Conservation (phyloP, 768 basidiomycete species). For the Lactifluus subvellereus region DNA sequence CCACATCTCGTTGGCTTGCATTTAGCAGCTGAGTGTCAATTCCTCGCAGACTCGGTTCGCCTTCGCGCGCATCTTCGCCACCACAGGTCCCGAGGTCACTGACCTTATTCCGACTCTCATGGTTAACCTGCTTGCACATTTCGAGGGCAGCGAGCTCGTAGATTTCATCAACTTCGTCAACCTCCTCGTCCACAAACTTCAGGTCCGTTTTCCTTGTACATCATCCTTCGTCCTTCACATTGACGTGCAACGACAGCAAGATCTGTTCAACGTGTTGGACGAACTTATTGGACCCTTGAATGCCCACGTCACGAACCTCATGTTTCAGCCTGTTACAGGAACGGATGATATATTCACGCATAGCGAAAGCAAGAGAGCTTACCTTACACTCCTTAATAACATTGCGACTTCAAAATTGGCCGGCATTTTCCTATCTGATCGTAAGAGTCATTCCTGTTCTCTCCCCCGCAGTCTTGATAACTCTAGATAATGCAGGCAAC, state of each 20-base stretch:
- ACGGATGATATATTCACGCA: conserved; percentile 84
- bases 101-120: conserved; percentile 86
- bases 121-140: conserved; percentile 83
- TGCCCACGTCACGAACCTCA: conserved; percentile 68
- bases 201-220: conserved; percentile 43
- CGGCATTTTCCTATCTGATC: conserved; percentile 79
- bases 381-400: conserved; percentile 73
- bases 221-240: not conserved
- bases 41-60: conserved; percentile 74
- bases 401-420: conserved; percentile 80
- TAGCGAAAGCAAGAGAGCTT: conserved; percentile 80
- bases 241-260: conserved; percentile 44
- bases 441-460: conserved; percentile 42
- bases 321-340: conserved; percentile 76
- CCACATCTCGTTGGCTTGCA: not conserved
- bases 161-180: conserved; percentile 97
- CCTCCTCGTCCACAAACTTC: conserved; percentile 83
- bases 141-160: conserved; percentile 85
- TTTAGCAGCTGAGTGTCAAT: conserved; percentile 1
- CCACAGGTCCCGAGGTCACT: conserved; percentile 80
- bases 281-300: conserved; percentile 84
- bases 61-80: conserved; percentile 87
- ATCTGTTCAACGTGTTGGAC: conserved; percentile 85
- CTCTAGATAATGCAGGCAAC: conserved; percentile 47
- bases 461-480: not conserved